Conservation (phyloP, 164 flowering plant genomes). For the Tetrastigma voinierianum region DNA sequence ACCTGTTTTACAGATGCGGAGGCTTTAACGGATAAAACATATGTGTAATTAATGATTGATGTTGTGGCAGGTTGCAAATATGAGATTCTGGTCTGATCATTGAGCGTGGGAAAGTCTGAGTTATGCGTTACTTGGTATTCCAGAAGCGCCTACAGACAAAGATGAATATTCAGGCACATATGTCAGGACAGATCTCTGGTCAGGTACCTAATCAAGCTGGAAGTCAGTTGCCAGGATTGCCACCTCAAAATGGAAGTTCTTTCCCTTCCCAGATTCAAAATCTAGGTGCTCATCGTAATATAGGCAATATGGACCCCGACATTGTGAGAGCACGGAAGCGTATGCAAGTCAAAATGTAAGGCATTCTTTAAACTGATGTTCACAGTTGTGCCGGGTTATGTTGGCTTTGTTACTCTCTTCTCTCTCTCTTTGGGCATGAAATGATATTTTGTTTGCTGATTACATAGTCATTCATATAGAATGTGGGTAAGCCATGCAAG, state of each 20-base stretch:
- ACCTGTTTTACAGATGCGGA: no score
- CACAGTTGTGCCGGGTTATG: neutral
- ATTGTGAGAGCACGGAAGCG: conserved; percentile 31
- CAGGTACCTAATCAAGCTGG: conserved; percentile 73
- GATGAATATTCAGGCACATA: conserved; percentile 65
- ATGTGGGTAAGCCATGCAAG: no score
- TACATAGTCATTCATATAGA: no score
- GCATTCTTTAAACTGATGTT: neutral
- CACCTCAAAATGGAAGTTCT: conserved; percentile 65
- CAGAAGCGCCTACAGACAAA: neutral
- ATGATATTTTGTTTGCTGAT: no score
- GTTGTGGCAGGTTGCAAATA: no score
- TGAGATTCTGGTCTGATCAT: no score
- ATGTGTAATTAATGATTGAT: no score
- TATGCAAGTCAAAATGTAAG: conserved; percentile 73
- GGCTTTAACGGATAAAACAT: no score
- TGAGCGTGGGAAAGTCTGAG: no score
- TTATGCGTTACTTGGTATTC: conserved; percentile 1
- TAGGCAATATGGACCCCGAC: conserved; percentile 45
- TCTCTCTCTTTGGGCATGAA: neutral
- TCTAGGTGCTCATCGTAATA: conserved; percentile 24
- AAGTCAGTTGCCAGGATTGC: conserved; percentile 42
- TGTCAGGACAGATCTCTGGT: conserved; percentile 75
- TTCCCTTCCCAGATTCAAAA: conserved; percentile 41
- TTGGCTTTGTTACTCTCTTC: neutral